phyloP scores from a whole-genome alignment of 1,284 basidiomycete genomes.

The Afroboletus lepidellus region DNA sequence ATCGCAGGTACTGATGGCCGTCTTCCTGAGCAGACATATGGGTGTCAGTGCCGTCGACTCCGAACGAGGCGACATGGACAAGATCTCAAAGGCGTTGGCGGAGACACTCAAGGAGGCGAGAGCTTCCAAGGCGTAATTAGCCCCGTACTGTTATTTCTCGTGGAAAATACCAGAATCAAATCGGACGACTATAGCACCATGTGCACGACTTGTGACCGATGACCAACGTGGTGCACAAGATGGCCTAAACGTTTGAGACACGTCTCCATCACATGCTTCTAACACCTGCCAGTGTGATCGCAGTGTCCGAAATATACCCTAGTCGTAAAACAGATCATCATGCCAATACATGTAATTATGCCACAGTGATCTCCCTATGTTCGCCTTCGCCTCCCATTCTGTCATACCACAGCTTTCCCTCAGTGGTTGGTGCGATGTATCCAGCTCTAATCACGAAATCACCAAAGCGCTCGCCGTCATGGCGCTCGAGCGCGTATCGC shows the following conservation, averaged over 20 bases:
- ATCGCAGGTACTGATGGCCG: slow-evolving; percentile 3
- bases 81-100: slow-evolving; percentile 66
- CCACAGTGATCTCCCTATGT: slow-evolving; percentile 31
- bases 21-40: slow-evolving; percentile 68
- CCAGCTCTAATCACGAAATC: slow-evolving; percentile 92
- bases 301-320: no score
- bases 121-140: slow-evolving; percentile 20
- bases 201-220: not conserved
- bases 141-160: not conserved
- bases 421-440: slow-evolving; percentile 77
- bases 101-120: slow-evolving; percentile 57
- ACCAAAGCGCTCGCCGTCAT: slow-evolving; percentile 91
- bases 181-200: not conserved
- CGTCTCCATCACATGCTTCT: not conserved
- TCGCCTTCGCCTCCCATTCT: slow-evolving; percentile 71
- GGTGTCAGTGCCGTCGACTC: slow-evolving; percentile 77
- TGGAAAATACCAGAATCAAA: not conserved
- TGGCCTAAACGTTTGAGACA: not conserved
- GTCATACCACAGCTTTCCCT: slow-evolving; percentile 83
- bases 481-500: slow-evolving; percentile 85
- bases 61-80: slow-evolving; percentile 74
- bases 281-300: not conserved
- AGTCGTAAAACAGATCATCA: not conserved
- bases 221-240: not conserved
- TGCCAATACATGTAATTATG: not conserved